Base-by-base conservation (phyloP, 2,329 filamentous ascomycete species). In the Bipolaris bicolor region DNA sequence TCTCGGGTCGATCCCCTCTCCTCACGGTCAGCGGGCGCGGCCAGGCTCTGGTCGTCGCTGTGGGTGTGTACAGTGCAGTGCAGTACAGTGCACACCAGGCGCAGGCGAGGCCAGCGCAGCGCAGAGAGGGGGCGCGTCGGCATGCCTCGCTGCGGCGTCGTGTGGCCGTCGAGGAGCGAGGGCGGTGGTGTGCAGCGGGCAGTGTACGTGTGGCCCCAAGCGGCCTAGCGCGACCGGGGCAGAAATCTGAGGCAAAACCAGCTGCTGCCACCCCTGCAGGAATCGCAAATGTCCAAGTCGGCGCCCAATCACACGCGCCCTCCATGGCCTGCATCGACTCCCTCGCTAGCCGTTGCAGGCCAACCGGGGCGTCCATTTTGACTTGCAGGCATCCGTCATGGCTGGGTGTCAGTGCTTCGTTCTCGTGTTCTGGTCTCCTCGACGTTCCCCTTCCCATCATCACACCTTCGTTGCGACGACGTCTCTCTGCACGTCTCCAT, bases 341-440 rank as follows among this genome's bases (percentile, higher is more conserved):
- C 48, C 50, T 62, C 49, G 52, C 60, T 60, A 60, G 58, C 61
- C 55, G 61, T 63, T 63, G 57, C 55, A 52, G 44, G 45, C 50
- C 56, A 57, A 31, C 54, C 54, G 47, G 55, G 59, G 57, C 60
- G 50, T 49, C 60, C 57, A 57, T 53, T 60, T 58, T 55, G 43
- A 53, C 62, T 61, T 63, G 65, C 58, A 60, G 60, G 48, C 60
- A 58, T 47, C 62, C 61, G 61, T 66, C 59, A 67, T 66, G 60
- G 64, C 61, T 57, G 60, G 51, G 63, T 59, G 63, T 61, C 60
- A 61, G 57, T 63, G 63, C 62, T 52, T 49, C 61, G 63, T 67
- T 68, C 66, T 70, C 64, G 65, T 69, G 60, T 62, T 65, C 59
- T 66, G 61, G 55, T 66, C 64, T 63, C 63, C 65, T 66, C 62